Evolutionary conservation across 1,284 basidiomycete genomes (phyloP).

Genomic region (Porogramme epimiltina): DNA sequence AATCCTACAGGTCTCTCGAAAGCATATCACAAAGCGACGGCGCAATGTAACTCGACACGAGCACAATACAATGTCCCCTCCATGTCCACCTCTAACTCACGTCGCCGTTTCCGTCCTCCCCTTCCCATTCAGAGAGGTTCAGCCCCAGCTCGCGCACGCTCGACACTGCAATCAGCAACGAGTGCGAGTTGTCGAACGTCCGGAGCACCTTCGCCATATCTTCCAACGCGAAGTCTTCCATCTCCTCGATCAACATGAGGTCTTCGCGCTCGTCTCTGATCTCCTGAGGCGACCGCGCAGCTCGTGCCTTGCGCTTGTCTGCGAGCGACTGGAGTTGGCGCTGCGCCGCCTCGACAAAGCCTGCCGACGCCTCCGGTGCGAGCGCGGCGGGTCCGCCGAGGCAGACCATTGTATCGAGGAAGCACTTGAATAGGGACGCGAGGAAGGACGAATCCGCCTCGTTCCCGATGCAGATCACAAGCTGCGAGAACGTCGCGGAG

Average conservation of each 20-base stretch:
- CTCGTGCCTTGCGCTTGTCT: slow-evolving; percentile 60
- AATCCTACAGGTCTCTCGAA: too few species aligned
- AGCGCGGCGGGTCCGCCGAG: slow-evolving; percentile 57
- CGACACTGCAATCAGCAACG: slow-evolving; percentile 65
- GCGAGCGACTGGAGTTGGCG: slow-evolving; percentile 67
- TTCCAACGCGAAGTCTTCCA: slow-evolving; percentile 73
- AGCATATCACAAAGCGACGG: too few species aligned
- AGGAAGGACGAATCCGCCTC: slow-evolving; percentile 78
- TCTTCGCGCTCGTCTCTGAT: slow-evolving; percentile 65
- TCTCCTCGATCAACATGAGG: slow-evolving; percentile 68
- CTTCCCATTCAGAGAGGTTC: slow-evolving; percentile 48
- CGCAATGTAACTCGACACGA: too few species aligned
- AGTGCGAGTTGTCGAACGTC: slow-evolving; percentile 57
- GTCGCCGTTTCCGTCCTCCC: slow-evolving; percentile 30
- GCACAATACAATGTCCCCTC: too few species aligned
- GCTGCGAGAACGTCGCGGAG: slow-evolving; percentile 64
- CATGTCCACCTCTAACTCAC: too few species aligned
- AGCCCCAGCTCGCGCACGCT: slow-evolving; percentile 71
- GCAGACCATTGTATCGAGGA: slow-evolving; percentile 67
- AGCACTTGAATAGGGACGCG: slow-evolving; percentile 75
- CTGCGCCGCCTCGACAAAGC: slow-evolving; percentile 67
- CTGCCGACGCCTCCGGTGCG: slow-evolving; percentile 51
- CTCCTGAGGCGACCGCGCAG: slow-evolving; percentile 39
- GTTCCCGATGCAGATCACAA: slow-evolving; percentile 64
- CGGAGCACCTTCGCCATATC: slow-evolving; percentile 68